Base-by-base conservation (phyloP, 148 eudicot species). In the Rhododendron williamsianum region DNA sequence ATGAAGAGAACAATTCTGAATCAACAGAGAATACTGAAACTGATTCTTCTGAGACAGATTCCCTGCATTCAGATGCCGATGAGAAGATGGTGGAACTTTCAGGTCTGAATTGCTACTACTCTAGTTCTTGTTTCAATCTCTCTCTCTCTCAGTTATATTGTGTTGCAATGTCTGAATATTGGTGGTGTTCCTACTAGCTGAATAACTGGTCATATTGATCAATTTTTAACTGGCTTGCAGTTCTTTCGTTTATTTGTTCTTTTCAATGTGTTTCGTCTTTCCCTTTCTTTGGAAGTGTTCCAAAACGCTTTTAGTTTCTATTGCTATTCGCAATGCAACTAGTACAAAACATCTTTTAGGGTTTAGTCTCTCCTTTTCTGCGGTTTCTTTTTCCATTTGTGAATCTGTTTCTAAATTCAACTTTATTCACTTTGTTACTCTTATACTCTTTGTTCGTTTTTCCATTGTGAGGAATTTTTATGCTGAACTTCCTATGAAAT, bases 11-110 rank as follows among this genome's bases (percentile, higher is more conserved):
- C 81, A 86, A 86, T 79, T 90, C 93, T 84, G 92, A 90, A 52
- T 94, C 98, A 72, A 87, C 93, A 2, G 97, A 95, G 88, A 91
- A 91, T 86, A 92, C 98, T 83, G 94, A 95, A 91, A 92, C 97
- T 77, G 98, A 93, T 89, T 95, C 97, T 78, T 94, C 95, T 3
- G 94, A 90, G 78, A 92, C 94, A 25, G 91, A 91, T 78, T 92
- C 93, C 84, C 67, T 92, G 73, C 93, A 90, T 81, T 89, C 89
- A 83, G 92, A 87, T 74, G 85, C 88, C 19, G 91, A 90, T 83
- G 91, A 89, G 21, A 92, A 88, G 81, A 83, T 88, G 89, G 78
- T 85, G 76, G 63, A 86, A 87, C 90, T 87, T 84, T 90, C 97
- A 92, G 98, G 98, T 94, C 30, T 81, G 78, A 60, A 11, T 69